Base-by-base conservation (phyloP, 2,329 filamentous ascomycete genomes). In the Scolecobasidium constrictum region DNA sequence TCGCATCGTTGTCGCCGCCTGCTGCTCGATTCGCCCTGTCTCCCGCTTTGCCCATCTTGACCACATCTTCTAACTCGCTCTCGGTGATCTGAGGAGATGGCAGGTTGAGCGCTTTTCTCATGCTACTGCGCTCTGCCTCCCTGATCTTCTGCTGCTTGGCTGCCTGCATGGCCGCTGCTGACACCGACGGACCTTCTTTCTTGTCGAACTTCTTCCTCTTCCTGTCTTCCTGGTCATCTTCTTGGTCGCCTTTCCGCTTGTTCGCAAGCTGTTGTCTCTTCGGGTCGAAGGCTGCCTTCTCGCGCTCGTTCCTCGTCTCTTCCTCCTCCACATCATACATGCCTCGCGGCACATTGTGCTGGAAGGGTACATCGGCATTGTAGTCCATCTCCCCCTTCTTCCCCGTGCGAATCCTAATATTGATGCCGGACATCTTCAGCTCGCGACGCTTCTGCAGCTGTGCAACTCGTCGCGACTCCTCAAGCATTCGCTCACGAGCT, bases 331-430 rank as follows among this genome's bases (percentile, higher is more conserved):
- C 98, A 59, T 98, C 90, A 65, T 90, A 94, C 60, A 98, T 98
- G 11, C 92, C 92, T 17, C 80, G 69, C 0, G 83, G 82, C 0
- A 92, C 81, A 49, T 85, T 84, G 63, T 92, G 95, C 62, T 98
- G 92, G 51, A 98, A 96, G 0, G 92, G 92, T 50, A 98, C 94
- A 54, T 98, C 92, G 53, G 92, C 92, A 63, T 98, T 98, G 69
- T 98, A 98, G 63, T 98, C 92, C 86, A 98, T 98, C 67, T 96
- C 83, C 0, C 92, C 92, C 69, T 86, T 81, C 69, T 96, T 96
- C 47, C 83, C 78, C 12, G 83, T 92, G 3, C 80, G 79, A 45
- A 96, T 81, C 65, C 96, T 98, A 68, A 96, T 87, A 61, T 98
- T 98, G 65, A 98, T 96, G 38, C 92, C 92, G 2, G 92, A 87